These are phyloP conservation scores for Colletotrichum tabaci DNA, from an alignment of 2,329 filamentous ascomycete genomes.

Conservation along the genomic window DNA sequence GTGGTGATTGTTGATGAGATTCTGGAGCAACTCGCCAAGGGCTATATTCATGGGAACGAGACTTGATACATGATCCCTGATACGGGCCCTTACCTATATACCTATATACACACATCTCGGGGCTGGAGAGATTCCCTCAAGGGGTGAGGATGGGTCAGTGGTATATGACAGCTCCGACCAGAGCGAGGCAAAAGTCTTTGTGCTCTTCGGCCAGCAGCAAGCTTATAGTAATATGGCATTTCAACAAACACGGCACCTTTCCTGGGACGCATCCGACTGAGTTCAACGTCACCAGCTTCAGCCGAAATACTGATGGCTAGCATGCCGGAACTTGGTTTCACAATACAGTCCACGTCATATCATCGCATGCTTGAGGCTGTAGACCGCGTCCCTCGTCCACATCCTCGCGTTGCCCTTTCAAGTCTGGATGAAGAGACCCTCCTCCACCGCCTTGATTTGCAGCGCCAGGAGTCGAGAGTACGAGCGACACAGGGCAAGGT, in stretches of 20 bases:
- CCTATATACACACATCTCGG: too few species aligned
- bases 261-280: not conserved
- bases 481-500: slow-evolving; percentile 73
- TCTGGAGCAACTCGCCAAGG: not conserved
- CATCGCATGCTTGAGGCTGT: too few species aligned
- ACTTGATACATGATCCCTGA: too few species aligned
- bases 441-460: slow-evolving; percentile 65
- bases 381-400: too few species aligned
- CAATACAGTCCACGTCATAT: too few species aligned
- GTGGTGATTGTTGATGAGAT: not conserved
- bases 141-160: not conserved
- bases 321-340: not conserved
- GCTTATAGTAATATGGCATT: not conserved
- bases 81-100: not conserved
- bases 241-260: not conserved
- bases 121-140: not conserved
- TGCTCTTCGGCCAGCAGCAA: not conserved
- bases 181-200: not conserved
- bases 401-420: slow-evolving; percentile 43
- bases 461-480: slow-evolving; percentile 69
- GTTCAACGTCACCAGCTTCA: not conserved
- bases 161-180: too few species aligned
- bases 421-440: slow-evolving; percentile 52
- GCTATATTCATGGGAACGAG: not conserved
- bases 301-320: not conserved